Evolutionary conservation across 2,329 filamentous ascomycete genomes (phyloP).

Genomic region (Dactylellina leptospora): DNA sequence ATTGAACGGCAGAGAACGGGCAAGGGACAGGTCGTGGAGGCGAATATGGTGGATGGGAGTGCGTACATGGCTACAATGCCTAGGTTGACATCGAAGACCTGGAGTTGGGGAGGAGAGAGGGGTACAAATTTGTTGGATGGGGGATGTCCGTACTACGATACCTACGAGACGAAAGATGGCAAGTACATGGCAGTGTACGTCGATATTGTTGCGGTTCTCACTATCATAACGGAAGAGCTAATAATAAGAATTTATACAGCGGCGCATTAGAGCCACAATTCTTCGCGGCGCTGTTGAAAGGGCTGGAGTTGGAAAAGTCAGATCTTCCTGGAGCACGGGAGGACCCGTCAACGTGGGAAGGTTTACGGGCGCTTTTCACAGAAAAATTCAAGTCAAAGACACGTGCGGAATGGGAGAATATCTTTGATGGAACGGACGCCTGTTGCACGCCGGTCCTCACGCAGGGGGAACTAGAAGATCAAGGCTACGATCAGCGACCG

Average conservation of each 20-base stretch:
- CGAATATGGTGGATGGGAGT: slow-evolving; percentile 94
- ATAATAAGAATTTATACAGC: slow-evolving; percentile 73
- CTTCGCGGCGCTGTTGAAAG: slow-evolving; percentile 73
- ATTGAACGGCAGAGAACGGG: slow-evolving; percentile 72
- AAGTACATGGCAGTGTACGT: slow-evolving; percentile 77
- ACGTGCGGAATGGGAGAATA: slow-evolving; percentile 78
- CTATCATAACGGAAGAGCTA: neutral
- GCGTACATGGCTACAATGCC: slow-evolving; percentile 82
- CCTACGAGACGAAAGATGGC: slow-evolving; percentile 83
- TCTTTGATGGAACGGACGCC: slow-evolving; percentile 91
- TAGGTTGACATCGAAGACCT: slow-evolving; percentile 71
- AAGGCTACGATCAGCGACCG: slow-evolving; percentile 64
- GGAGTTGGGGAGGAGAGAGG: slow-evolving; percentile 70
- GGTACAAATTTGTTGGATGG: slow-evolving; percentile 77
- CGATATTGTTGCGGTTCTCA: neutral
- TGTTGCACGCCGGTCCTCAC: slow-evolving; percentile 89
- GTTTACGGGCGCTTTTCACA: slow-evolving; percentile 70
- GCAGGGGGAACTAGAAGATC: slow-evolving; percentile 74
- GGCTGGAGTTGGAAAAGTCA: slow-evolving; percentile 69
- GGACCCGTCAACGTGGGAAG: slow-evolving; percentile 73
- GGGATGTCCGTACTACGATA: slow-evolving; percentile 87
- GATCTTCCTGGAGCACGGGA: slow-evolving; percentile 65
- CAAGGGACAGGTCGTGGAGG: slow-evolving; percentile 86
- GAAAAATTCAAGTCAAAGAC: slow-evolving; percentile 74
- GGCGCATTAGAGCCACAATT: slow-evolving; percentile 90